Percentiles rank a stretch among this genome's conserved stretches.
phyloP scores from a whole-genome alignment of 2,329 filamentous ascomycete genomes.

The Sporothrix mexicana region DNA sequence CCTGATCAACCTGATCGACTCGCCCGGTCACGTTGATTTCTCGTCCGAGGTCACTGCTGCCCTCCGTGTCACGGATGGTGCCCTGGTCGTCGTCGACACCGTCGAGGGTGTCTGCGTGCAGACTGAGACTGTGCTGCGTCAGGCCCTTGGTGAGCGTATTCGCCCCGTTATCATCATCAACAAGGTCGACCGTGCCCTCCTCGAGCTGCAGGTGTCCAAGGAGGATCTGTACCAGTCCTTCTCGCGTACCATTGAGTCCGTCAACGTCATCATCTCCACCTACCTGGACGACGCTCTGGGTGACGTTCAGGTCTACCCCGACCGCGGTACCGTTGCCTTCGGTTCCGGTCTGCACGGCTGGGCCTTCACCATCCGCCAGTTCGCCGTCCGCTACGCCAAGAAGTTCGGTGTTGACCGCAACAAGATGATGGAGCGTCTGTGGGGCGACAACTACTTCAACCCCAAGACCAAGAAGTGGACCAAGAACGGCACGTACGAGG shows the following conservation, averaged over 20 bases:
- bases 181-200: constrained; percentile 99
- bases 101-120: constrained; percentile 99
- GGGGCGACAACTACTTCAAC: constrained; percentile 99
- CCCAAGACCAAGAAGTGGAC: constrained; percentile 99
- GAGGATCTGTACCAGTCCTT: constrained; percentile 99
- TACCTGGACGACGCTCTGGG: constrained; percentile 97
- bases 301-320: constrained; percentile 98
- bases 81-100: constrained; percentile 99
- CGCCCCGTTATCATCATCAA: constrained; percentile 99
- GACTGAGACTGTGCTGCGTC: constrained; percentile 98
- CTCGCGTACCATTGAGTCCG: constrained; percentile 98
- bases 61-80: constrained; percentile 99
- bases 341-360: constrained; percentile 99
- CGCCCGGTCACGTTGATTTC: constrained; percentile 99
- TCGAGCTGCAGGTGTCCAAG: constrained; percentile 98
- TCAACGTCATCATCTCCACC: constrained; percentile 99
- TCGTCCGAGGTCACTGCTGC: constrained; percentile 99
- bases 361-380: constrained; percentile 99
- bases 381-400: constrained; percentile 95
- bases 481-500: constrained; percentile 81
- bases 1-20: constrained; percentile 99
- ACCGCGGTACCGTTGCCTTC: constrained; percentile 97
- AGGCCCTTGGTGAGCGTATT: constrained; percentile 99
- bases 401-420: constrained; percentile 99
- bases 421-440: constrained; percentile 99